phyloP scores from a whole-genome alignment of 2,329 filamentous ascomycete genomes.

The Colletotrichum sp. region DNA sequence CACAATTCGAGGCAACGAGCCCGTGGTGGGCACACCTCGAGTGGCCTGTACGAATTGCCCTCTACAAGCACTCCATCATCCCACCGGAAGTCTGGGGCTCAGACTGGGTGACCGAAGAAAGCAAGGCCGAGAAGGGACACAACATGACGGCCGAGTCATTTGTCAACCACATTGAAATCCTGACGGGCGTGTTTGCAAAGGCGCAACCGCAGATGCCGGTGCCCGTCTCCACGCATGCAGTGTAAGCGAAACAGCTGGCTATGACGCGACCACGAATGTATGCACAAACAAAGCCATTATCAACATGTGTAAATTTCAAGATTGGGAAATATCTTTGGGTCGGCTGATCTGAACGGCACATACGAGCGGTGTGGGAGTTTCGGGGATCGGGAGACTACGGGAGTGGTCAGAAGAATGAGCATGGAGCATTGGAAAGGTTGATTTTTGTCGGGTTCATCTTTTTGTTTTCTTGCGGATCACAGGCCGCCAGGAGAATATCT shows the following conservation, averaged over 20 bases:
- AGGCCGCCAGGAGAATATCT: neutral
- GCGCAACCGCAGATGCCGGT: constrained; percentile 30
- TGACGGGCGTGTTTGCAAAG: constrained; percentile 43
- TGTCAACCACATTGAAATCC: constrained; percentile 50
- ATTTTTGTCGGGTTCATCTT: neutral
- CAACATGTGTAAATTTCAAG: neutral
- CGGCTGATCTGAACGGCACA: neutral
- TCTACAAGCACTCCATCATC: constrained; percentile 60
- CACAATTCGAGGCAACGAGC: constrained; percentile 62
- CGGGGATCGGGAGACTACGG: neutral
- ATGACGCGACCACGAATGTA: neutral
- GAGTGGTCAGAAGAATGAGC: neutral
- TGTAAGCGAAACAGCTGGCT: constrained; percentile 17
- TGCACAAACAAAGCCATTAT: neutral
- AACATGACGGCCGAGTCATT: constrained; percentile 34
- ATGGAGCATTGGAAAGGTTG: neutral
- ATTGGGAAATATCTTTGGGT: neutral
- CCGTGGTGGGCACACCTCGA: constrained; percentile 67
- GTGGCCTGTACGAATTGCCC: constrained; percentile 64
- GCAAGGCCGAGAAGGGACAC: constrained; percentile 33
- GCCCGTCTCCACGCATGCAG: constrained; percentile 14
- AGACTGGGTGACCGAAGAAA: constrained; percentile 51
- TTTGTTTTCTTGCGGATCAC: neutral
- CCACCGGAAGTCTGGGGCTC: constrained; percentile 63
- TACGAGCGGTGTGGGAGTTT: neutral